Evolutionary conservation across 345 rosid species (phyloP).

Genomic region (Hevea brasiliensis): DNA sequence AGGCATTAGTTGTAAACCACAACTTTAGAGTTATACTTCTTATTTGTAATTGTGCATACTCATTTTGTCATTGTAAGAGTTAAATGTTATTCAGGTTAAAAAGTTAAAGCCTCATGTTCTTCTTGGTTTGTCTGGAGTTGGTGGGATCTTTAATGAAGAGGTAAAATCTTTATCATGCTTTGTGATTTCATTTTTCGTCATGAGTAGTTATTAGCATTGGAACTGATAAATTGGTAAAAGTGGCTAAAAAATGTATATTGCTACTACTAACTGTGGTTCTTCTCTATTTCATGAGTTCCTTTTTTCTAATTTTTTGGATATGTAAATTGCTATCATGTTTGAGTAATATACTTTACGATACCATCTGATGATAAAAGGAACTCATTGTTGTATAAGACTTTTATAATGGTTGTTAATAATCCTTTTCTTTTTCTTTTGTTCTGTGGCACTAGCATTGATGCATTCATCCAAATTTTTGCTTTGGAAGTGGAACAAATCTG

Average conservation of each 20-base stretch:
- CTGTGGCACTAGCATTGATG: not conserved
- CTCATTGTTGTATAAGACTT: not conserved
- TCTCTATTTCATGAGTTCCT: not conserved
- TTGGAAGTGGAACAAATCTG: too few relatives aligned
- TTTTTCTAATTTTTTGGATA: not conserved
- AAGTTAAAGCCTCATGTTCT: slow-evolving; percentile 88
- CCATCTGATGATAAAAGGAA: not conserved
- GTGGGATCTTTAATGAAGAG: slow-evolving; percentile 86
- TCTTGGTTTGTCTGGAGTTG: slow-evolving; percentile 99
- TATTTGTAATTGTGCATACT: slow-evolving; percentile 12
- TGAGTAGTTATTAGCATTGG: not conserved
- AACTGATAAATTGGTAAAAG: not conserved
- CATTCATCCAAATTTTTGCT: not conserved
- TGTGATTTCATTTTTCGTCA: not conserved
- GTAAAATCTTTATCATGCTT: slow-evolving; percentile 34
- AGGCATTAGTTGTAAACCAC: not conserved
- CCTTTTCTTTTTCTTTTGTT: not conserved
- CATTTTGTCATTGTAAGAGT: slow-evolving; percentile 1
- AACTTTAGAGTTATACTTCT: slow-evolving; percentile 8
- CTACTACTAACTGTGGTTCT: not conserved
- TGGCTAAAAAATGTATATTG: not conserved
- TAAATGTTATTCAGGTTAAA: slow-evolving; percentile 60
- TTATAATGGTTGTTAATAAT: not conserved
- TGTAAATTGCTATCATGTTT: too few relatives aligned
- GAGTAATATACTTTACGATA: too few relatives aligned